Evolutionary conservation across 2,329 filamentous ascomycete genomes (phyloP).

Genomic region (Domatiomyces catenatus): DNA sequence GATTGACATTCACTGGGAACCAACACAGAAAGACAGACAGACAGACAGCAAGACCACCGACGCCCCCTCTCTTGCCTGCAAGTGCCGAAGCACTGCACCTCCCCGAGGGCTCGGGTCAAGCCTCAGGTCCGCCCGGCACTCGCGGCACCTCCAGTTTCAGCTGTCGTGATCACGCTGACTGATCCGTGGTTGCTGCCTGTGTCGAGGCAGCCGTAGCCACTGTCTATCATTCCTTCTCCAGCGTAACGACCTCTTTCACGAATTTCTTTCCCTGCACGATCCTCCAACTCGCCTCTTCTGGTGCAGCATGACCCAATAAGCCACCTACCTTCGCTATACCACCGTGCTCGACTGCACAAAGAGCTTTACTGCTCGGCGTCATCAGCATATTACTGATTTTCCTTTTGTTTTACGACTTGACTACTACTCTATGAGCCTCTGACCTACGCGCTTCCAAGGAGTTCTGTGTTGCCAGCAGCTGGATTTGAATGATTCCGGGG

Average conservation of each 20-base stretch:
- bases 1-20: not conserved
- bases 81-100: not conserved
- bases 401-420: constrained; percentile 15
- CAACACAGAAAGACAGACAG: not conserved
- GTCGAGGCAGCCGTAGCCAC: not conserved
- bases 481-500: constrained; percentile 11
- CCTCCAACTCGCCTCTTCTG: not conserved
- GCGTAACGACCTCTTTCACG: constrained; percentile 1
- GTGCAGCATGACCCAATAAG: constrained; percentile 13
- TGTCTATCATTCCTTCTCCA: not conserved
- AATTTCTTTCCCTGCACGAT: constrained; percentile 1
- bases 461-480: constrained; percentile 10
- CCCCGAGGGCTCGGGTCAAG: not conserved
- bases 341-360: constrained; percentile 17
- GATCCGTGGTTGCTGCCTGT: not conserved
- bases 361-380: constrained; percentile 16
- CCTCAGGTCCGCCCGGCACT: not conserved
- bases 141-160: not conserved
- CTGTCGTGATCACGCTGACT: not conserved
- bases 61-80: not conserved
- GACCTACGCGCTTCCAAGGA: constrained; percentile 17
- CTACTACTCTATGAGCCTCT: constrained; percentile 17
- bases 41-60: not conserved
- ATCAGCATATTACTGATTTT: constrained; percentile 12
- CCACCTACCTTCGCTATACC: constrained; percentile 13